Percentiles rank a stretch among this genome's conserved stretches.
These are phyloP conservation scores for Elongisporangium undulatum DNA, from an alignment of 352 stramenopile genomes.

Conservation along the genomic window DNA sequence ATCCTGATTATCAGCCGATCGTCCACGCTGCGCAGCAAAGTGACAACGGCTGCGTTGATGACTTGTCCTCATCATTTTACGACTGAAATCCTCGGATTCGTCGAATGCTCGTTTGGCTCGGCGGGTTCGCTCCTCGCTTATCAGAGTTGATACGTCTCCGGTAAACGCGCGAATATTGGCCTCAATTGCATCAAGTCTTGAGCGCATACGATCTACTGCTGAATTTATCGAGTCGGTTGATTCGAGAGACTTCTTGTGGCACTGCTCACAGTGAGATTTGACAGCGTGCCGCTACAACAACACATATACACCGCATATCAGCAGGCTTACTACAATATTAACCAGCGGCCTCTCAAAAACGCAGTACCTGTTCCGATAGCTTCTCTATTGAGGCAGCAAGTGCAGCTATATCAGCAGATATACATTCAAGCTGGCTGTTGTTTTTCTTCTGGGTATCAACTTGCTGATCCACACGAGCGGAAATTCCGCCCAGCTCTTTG, in stretches of 20 bases:
- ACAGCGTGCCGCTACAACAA: slow-evolving; percentile 2
- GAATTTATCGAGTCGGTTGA: not conserved
- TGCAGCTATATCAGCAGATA: not conserved
- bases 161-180: not conserved
- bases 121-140: not conserved
- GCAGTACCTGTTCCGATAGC: slow-evolving; percentile 22
- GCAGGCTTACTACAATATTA: not conserved
- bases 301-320: not conserved
- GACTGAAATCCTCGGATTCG: not conserved
- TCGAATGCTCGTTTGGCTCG: not conserved
- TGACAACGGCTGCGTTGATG: slow-evolving; percentile 1
- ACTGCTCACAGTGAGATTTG: slow-evolving; percentile 12
- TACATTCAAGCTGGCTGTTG: not conserved
- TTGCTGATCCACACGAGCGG: slow-evolving; percentile 1
- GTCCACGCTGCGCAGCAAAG: not conserved
- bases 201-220: not conserved
- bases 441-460: not conserved
- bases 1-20: not conserved
- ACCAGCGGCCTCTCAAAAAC: not conserved
- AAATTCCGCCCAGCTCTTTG: slow-evolving; percentile 1
- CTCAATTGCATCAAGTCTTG: not conserved
- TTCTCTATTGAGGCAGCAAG: slow-evolving; percentile 15
- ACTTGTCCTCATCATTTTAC: not conserved
- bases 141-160: not conserved
- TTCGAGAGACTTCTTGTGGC: not conserved